Base-by-base conservation (phyloP, 129 eudicot species). In the Arctium minus region DNA sequence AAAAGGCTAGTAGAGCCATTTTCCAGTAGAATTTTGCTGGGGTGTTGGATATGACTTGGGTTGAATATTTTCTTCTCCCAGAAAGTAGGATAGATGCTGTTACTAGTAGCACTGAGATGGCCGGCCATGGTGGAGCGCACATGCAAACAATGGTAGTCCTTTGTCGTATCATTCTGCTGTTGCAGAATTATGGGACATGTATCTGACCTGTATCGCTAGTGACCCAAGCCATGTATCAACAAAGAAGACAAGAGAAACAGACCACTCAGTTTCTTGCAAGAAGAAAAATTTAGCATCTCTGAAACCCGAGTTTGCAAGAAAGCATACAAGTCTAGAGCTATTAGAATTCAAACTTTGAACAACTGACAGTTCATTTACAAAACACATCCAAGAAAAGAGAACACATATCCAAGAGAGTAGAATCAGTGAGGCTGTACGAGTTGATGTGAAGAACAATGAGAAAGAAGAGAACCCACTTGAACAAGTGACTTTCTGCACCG, bases 31-130 rank as follows among this genome's bases (percentile, higher is more conserved):
- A 72, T 92, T 89, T 74, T 89, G 86, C 80, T 88, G 88, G 11
- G 70, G 85, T 8, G 17, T 82, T 92, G 79, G 94, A 92, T 70
- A 80, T 89, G 87, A 97, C 97, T 72, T 92, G 67, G 60, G 85
- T 87, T 6, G 87, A 92, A 83, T 97, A 95, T 87, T 88, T 92
- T 81, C 88, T 92, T 27, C 72, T 84, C 70, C 90, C 92, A 15
- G 76, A 44, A 78, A 82, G 33, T 44, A 83, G 76, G 22, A 46
- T 38, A 3, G 79, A 84, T 62, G 77, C 82, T 85, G 88, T 92
- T 13, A 80, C 90, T 4, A 78, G 78, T 68, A 73, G 81, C 82
- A 36, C 75, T 89, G 90, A 89, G 65, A 36, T 92, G 27, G 27
- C 27, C 27, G 75, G 74, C 46, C 38, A 42, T 92, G 90, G 88